Evolutionary conservation across 371 early-diverging fungal genomes (phyloP).

Genomic region (Gilbertella persicaria): DNA sequence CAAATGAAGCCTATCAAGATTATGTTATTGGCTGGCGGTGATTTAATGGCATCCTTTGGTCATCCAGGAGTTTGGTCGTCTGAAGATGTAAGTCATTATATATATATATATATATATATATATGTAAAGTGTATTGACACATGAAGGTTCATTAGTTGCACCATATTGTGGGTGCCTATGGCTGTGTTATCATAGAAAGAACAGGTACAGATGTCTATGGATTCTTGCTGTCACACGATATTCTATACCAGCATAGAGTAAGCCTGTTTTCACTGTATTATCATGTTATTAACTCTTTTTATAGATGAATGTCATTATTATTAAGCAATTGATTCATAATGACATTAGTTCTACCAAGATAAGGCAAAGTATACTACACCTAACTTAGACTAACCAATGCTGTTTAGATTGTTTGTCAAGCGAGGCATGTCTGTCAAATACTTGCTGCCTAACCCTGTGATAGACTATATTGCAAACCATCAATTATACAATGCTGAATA

Average conservation of each 20-base stretch:
- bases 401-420: conserved; percentile 85
- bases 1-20: conserved; percentile 68
- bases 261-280: conserved; percentile 5
- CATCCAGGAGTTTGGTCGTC: conserved; percentile 90
- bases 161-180: conserved; percentile 89
- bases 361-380: conserved; percentile 45
- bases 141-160: conserved; percentile 64
- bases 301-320: conserved; percentile 85
- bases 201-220: conserved; percentile 94
- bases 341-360: conserved; percentile 97
- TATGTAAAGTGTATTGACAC: conserved; percentile 1
- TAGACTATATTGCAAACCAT: conserved; percentile 84
- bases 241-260: conserved; percentile 84
- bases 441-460: conserved; percentile 88
- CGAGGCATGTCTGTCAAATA: conserved; percentile 95
- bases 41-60: conserved; percentile 94
- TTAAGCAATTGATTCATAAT: conserved; percentile 95
- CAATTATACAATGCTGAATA: conserved; percentile 56
- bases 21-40: conserved; percentile 95
- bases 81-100: conserved; percentile 75
- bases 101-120: neutral
- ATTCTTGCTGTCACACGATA: conserved; percentile 87
- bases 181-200: conserved; percentile 94
- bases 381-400: neutral
- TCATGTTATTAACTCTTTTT: neutral